These are phyloP conservation scores for Rhizopus delemar DNA, from an alignment of 371 early-diverging fungal species.

Conservation along the genomic window DNA sequence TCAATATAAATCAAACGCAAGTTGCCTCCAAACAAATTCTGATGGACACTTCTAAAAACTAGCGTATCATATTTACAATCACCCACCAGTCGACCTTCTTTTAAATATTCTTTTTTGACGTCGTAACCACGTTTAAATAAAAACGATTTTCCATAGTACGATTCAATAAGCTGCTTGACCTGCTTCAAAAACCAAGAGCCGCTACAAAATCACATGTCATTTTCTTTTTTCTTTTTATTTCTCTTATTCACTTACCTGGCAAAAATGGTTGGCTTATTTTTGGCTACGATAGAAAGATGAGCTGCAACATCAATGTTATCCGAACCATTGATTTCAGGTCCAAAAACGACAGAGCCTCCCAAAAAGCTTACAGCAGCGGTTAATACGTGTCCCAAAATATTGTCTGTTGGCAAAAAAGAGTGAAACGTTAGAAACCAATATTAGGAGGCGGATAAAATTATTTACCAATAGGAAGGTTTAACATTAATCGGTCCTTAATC, in stretches of 20 bases:
- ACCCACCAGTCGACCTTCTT: constrained; percentile 43
- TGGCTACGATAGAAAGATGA: constrained; percentile 26
- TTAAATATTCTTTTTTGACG: constrained; percentile 33
- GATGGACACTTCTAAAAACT: constrained; percentile 49
- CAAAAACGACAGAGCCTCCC: constrained; percentile 80
- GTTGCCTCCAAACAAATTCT: constrained; percentile 84
- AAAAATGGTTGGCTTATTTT: constrained; percentile 82
- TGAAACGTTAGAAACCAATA: neutral
- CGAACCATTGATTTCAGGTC: constrained; percentile 55
- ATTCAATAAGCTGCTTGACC: constrained; percentile 35
- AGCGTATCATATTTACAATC: constrained; percentile 55
- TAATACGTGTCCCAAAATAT: constrained; percentile 41
- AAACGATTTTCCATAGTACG: constrained; percentile 49
- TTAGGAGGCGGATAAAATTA: too few species aligned
- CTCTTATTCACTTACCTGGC: constrained; percentile 35
- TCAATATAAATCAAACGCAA: constrained; percentile 63
- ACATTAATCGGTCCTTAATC: constrained; percentile 40
- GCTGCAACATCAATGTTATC: constrained; percentile 32
- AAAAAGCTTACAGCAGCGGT: constrained; percentile 33
- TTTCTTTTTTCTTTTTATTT: neutral
- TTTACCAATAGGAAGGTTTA: constrained; percentile 48
- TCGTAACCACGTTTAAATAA: constrained; percentile 49
- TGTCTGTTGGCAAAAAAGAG: constrained; percentile 21
- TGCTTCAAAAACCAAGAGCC: constrained; percentile 30
- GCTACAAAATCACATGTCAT: neutral